Evolutionary conservation across 2,329 filamentous ascomycete species (phyloP).

Genomic region (Fusarium luffae): DNA sequence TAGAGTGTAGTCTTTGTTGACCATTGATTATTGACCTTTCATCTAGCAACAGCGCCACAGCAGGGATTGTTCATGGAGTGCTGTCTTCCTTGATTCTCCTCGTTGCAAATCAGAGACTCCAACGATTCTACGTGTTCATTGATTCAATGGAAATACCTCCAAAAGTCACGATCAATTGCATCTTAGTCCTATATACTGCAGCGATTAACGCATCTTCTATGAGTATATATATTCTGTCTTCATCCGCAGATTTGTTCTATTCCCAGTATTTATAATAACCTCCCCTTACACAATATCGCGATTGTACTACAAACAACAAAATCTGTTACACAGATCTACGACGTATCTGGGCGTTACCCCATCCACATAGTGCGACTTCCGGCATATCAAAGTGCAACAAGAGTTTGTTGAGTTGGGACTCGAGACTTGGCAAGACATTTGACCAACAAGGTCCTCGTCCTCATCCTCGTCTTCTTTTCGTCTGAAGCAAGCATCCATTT

Average conservation of each 20-base stretch:
- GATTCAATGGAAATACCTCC: neutral
- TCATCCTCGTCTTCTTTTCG: slow-evolving; percentile 18
- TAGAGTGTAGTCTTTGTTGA: neutral
- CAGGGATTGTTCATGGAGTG: neutral
- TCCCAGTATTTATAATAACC: neutral
- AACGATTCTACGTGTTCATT: neutral
- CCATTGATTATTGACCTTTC: neutral
- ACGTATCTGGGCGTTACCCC: neutral
- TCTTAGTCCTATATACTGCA: neutral
- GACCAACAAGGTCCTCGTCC: slow-evolving; percentile 37
- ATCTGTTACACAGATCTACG: neutral
- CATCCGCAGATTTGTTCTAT: neutral
- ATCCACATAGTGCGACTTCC: slow-evolving; percentile 5
- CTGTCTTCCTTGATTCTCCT: neutral
- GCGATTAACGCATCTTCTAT: neutral
- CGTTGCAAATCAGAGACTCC: neutral
- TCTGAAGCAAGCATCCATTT: neutral
- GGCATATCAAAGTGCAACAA: slow-evolving; percentile 12
- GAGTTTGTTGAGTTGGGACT: slow-evolving; percentile 4
- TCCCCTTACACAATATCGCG: neutral
- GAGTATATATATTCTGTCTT: neutral
- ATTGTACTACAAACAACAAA: neutral
- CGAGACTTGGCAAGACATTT: neutral
- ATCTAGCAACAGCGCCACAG: neutral
- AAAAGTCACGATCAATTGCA: neutral